These are phyloP conservation scores for Hordeum pubiflorum DNA, from an alignment of 202 grass and related monocot genomes.

Conservation along the genomic window DNA sequence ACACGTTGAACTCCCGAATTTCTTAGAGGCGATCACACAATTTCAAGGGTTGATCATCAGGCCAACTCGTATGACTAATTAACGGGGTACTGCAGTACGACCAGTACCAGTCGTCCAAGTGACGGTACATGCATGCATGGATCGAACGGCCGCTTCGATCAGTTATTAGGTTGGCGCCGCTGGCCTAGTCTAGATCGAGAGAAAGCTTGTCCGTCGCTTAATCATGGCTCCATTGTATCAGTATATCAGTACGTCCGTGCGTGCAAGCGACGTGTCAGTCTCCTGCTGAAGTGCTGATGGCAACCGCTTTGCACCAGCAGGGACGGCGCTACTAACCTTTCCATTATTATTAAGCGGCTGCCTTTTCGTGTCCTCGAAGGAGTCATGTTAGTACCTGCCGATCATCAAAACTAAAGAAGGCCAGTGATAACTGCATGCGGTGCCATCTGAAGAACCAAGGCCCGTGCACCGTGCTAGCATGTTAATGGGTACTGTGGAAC, in stretches of 20 bases:
- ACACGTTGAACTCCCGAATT: not conserved
- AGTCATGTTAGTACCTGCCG: not conserved
- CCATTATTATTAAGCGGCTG: not conserved
- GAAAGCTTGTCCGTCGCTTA: not conserved
- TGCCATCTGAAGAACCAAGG: not conserved
- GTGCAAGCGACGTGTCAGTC: not conserved
- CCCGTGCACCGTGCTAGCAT: not conserved
- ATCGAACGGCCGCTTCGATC: not conserved
- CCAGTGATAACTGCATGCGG: not conserved
- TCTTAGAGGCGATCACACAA: not conserved
- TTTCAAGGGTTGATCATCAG: not conserved
- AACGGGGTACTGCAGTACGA: no score
- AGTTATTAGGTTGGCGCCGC: not conserved
- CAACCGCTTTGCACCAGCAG: not conserved
- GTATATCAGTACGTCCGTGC: not conserved
- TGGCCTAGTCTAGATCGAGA: not conserved
- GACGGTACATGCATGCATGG: not conserved
- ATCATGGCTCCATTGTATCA: not conserved
- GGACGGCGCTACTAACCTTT: not conserved
- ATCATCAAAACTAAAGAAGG: not conserved
- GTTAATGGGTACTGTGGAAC: not conserved
- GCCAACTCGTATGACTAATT: not conserved
- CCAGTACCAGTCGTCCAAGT: not conserved
- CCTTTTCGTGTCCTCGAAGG: not conserved
- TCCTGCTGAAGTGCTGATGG: no score